Percentiles rank a stretch among this genome's conserved stretches.
These are phyloP conservation scores for Suhomyces canberraensis DNA, from an alignment of 805 yeast species.

Conservation along the genomic window DNA sequence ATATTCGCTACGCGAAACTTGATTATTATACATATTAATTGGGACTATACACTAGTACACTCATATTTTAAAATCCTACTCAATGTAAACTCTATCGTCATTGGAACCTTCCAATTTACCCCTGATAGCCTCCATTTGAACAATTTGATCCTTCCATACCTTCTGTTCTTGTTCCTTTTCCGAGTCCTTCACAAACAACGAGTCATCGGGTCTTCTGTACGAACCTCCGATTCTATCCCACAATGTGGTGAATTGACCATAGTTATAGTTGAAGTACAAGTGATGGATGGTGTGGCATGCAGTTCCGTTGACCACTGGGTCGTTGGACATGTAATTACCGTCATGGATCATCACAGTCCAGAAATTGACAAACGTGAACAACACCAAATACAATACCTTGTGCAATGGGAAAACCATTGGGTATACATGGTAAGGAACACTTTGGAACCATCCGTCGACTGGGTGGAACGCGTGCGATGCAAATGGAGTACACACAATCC, in stretches of 20 bases:
- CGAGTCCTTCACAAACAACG: constrained; percentile 58
- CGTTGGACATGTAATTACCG: constrained; percentile 91
- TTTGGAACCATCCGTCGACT: constrained; percentile 91
- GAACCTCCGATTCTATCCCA: constrained; percentile 97
- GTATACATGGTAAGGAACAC: constrained; percentile 87
- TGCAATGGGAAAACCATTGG: constrained; percentile 92
- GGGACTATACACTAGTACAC: no score
- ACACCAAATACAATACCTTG: constrained; percentile 73
- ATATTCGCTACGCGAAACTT: no score
- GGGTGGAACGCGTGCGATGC: constrained; percentile 99
- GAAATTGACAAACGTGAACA: constrained; percentile 89
- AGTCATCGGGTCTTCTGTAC: constrained; percentile 88
- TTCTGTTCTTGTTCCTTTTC: constrained; percentile 53
- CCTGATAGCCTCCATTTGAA: constrained; percentile 76
- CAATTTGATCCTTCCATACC: constrained; percentile 69
- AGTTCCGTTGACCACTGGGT: constrained; percentile 93
- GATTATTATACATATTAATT: no score
- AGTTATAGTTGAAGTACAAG: constrained; percentile 94
- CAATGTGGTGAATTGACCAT: constrained; percentile 95
- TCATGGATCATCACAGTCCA: constrained; percentile 99
- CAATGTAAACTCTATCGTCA: constrained; percentile 72
- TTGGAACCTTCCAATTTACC: constrained; percentile 72
- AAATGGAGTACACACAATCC: constrained; percentile 98
- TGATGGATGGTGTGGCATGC: constrained; percentile 99
- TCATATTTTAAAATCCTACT: no score